Base-by-base conservation (phyloP, 2,329 filamentous ascomycete species). In the Canariomyces notabilis region DNA sequence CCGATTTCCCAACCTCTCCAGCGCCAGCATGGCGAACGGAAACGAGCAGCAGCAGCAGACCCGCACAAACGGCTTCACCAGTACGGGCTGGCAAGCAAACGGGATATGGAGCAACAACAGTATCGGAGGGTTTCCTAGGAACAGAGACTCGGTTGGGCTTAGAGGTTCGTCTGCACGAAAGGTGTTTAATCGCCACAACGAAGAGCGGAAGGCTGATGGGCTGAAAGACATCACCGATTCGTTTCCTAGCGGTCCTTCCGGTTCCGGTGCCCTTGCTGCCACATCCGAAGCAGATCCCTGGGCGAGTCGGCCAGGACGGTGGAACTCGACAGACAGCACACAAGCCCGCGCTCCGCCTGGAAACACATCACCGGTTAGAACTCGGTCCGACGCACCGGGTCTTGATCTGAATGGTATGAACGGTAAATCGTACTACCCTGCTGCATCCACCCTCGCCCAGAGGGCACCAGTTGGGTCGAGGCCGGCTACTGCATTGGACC, bases 281-380 rank as follows among this genome's bases (percentile, higher is more conserved):
- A 79, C 81, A 34, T 86, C 85, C 8, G 83, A 88, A 59, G 77
- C 79, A 15, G 83, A 87, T 55, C 70, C 74, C 37, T 87, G 83
- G 80, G 64, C 59, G 49, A 66, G 65, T 42, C 70, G 70, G 37
- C 67, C 71, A 52, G 68, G 73, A 31, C 75, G 77, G 14, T 89
- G 85, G 85, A 76, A 75, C 52, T 66, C 71, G 49, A 65, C 71
- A 19, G 76, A 80, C 37, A 66, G 63, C 33, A 65, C 69, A 11
- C 66, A 69, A 32, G 63, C 67, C 2, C 61, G 73, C 32, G 67
- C 70, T 7, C 67, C 68, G 36, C 73, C 74, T 29, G 73, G 72
- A 46, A 78, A 70, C 53, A 75, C 75, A 26, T 85, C 83, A 12
- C 81, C 83, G 3, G 74, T 74, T 35, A 71, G 77, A 46, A 71